These are phyloP conservation scores for Inga leiocalycina DNA, from an alignment of 306 rosid genomes.

Conservation along the genomic window DNA sequence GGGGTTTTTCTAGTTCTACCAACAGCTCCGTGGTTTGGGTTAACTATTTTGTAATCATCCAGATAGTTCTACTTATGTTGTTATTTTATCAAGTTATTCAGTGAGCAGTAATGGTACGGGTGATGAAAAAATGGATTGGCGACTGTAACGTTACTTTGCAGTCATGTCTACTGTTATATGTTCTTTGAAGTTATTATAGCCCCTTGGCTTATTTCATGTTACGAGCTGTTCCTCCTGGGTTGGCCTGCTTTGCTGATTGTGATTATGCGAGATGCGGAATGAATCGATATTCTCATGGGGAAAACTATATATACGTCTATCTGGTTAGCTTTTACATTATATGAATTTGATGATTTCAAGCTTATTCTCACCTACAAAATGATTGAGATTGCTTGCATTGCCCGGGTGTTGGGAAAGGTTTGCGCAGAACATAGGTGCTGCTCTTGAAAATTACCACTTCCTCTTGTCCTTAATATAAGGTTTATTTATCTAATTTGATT, in stretches of 20 bases:
- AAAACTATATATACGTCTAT: neutral
- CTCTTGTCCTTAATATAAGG: too few species aligned
- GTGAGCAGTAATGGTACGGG: neutral
- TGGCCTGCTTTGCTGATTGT: neutral
- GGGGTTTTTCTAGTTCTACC: neutral
- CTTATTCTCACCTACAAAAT: neutral
- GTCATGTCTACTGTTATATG: slow-evolving; percentile 12
- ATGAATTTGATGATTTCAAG: neutral
- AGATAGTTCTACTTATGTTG: neutral
- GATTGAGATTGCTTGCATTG: neutral
- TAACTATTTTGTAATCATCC: neutral
- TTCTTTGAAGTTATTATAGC: neutral
- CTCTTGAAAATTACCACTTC: too few species aligned
- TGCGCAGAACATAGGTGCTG: too few species aligned
- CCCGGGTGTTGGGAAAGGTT: neutral
- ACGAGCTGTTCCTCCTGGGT: neutral
- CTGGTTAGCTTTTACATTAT: neutral
- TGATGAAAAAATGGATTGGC: slow-evolving; percentile 8
- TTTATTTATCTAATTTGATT: too few species aligned
- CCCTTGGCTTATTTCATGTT: neutral
- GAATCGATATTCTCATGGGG: too few species aligned
- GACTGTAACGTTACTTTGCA: neutral
- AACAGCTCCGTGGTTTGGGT: slow-evolving; percentile 2
- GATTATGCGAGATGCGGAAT: neutral
- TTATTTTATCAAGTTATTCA: slow-evolving; percentile 1